Percentiles rank a stretch among this genome's conserved stretches.
Evolutionary conservation across 192 early-diverging fungal species (phyloP).

Genomic region (Umbelopsis vinacea): DNA sequence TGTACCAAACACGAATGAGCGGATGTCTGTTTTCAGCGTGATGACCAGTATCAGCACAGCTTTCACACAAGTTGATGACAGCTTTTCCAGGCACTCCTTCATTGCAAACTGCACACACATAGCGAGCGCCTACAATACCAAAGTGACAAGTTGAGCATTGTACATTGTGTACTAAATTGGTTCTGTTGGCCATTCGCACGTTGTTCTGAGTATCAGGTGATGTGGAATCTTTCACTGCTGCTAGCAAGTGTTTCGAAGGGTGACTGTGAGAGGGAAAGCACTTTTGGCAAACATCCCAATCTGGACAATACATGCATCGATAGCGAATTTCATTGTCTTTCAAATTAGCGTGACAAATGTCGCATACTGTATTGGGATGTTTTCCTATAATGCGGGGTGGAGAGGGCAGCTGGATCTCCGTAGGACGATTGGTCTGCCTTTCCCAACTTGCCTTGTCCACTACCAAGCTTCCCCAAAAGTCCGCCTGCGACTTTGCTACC

Average conservation of each 20-base stretch:
- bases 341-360: not conserved
- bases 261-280: not conserved
- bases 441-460: not conserved
- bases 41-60: not conserved
- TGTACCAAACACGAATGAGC: not conserved
- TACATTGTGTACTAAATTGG: not conserved
- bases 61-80: not conserved
- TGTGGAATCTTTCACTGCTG: not conserved
- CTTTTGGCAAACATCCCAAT: not conserved
- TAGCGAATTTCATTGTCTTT: not conserved
- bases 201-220: not conserved
- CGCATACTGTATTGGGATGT: not conserved
- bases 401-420: too few relatives aligned
- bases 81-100: not conserved
- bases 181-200: not conserved
- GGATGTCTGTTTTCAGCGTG: constrained; percentile 15
- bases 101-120: not conserved
- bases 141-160: not conserved
- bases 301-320: constrained; percentile 11
- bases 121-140: not conserved
- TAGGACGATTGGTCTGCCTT: not conserved
- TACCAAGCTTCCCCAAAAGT: constrained; percentile 15
- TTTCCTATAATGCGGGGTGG: not conserved
- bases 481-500: not conserved
- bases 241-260: not conserved